These are phyloP conservation scores for Acacia pycnantha DNA, from an alignment of 331 rosid species.

Conservation along the genomic window DNA sequence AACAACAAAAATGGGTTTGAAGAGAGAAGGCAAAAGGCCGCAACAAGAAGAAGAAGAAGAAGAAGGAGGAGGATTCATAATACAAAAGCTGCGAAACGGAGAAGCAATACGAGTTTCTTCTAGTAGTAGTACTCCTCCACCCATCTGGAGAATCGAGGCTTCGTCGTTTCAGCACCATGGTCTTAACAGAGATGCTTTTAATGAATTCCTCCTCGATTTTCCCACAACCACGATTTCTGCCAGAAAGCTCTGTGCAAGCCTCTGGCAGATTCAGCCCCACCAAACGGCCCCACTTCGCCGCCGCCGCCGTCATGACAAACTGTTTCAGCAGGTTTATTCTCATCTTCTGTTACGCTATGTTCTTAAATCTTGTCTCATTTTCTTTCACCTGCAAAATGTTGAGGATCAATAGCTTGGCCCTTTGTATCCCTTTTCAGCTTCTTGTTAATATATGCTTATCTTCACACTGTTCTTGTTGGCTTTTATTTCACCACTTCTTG, in stretches of 20 bases:
- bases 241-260: slow-evolving; percentile 67
- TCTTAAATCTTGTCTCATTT: neutral
- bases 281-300: slow-evolving; percentile 29
- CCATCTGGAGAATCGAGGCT: slow-evolving; percentile 69
- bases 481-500: neutral
- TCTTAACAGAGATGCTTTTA: slow-evolving; percentile 5
- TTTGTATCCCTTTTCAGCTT: neutral
- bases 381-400: neutral
- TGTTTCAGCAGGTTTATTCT: slow-evolving; percentile 35
- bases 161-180: slow-evolving; percentile 27
- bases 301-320: slow-evolving; percentile 21
- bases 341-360: neutral
- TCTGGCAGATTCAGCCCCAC: slow-evolving; percentile 67
- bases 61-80: slow-evolving; percentile 35
- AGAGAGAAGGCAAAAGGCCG: slow-evolving; percentile 41
- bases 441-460: neutral
- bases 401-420: neutral
- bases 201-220: slow-evolving; percentile 56
- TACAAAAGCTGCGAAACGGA: slow-evolving; percentile 39
- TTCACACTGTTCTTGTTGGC: neutral
- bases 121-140: slow-evolving; percentile 53
- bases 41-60: slow-evolving; percentile 19
- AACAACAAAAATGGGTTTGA: slow-evolving; percentile 32
- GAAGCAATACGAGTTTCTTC: neutral
- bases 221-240: slow-evolving; percentile 51